Evolutionary conservation across 2,329 filamentous ascomycete species (phyloP).

Genomic region (Talaromyces atroroseus): DNA sequence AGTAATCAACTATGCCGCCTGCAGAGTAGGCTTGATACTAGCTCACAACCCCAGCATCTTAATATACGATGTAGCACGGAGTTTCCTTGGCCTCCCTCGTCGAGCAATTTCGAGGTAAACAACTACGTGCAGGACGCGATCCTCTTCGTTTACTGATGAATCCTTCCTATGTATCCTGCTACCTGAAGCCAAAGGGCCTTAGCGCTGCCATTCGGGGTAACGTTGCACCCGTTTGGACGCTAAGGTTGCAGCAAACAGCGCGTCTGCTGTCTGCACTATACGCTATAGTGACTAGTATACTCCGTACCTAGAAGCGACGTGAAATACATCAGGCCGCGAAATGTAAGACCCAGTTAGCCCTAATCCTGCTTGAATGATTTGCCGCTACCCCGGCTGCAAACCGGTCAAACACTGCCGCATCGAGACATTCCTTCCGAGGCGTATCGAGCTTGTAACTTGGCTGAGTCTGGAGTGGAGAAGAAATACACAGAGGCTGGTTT

Average conservation of each 20-base stretch:
- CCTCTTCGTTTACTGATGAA: background rate
- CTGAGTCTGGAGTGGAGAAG: background rate
- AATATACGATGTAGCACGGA: too few relatives aligned
- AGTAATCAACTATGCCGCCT: background rate
- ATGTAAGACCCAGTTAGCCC: background rate
- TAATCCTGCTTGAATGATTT: background rate
- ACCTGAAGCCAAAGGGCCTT: background rate
- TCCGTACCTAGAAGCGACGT: too few relatives aligned
- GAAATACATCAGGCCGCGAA: background rate
- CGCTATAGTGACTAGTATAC: background rate
- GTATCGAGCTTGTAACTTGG: background rate
- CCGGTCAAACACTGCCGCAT: background rate
- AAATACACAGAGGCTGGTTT: background rate
- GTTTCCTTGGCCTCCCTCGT: too few relatives aligned
- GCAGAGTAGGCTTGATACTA: background rate
- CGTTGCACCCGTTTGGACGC: conserved; percentile 4
- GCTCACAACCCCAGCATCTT: background rate
- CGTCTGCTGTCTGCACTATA: background rate
- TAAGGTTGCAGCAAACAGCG: background rate
- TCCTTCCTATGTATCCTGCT: background rate
- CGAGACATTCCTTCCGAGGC: background rate
- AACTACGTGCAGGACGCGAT: too few relatives aligned
- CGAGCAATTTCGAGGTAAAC: too few relatives aligned
- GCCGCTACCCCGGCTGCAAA: background rate
- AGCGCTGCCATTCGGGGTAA: background rate